Evolutionary conservation across 2,329 filamentous ascomycete species (phyloP).

Genomic region (Aureobasidium sp.): DNA sequence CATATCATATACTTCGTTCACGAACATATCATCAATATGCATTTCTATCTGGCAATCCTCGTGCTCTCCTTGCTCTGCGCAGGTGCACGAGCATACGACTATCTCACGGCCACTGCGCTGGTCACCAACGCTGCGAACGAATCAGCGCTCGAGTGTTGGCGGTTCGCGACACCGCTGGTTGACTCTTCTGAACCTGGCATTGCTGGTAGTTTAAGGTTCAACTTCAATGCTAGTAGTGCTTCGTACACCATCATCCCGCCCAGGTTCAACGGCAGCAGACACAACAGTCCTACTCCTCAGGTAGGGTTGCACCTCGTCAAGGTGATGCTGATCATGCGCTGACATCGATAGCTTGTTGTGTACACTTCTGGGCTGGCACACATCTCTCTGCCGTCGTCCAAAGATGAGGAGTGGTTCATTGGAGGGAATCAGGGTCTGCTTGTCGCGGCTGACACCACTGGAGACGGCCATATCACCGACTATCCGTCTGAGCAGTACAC

Average conservation of each 20-base stretch:
- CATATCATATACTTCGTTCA: neutral
- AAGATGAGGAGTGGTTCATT: slow-evolving; percentile 26
- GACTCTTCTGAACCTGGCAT: slow-evolving; percentile 26
- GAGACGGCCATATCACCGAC: slow-evolving; percentile 27
- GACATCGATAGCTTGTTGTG: slow-evolving; percentile 23
- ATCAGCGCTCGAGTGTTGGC: slow-evolving; percentile 32
- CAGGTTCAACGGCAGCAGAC: slow-evolving; percentile 29
- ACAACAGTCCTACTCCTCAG: slow-evolving; percentile 30
- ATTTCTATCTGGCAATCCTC: neutral
- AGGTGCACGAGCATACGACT: slow-evolving; percentile 12
- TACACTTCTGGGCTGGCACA: slow-evolving; percentile 30
- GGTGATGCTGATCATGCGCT: neutral
- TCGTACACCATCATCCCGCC: slow-evolving; percentile 29
- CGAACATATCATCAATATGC: neutral
- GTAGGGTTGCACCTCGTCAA: slow-evolving; percentile 13
- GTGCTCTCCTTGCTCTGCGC: neutral
- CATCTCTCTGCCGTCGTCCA: slow-evolving; percentile 24
- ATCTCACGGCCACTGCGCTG: slow-evolving; percentile 29
- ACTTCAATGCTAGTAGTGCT: slow-evolving; percentile 24
- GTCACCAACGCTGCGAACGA: slow-evolving; percentile 27
- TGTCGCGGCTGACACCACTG: slow-evolving; percentile 28
- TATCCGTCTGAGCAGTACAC: slow-evolving; percentile 30
- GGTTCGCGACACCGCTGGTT: slow-evolving; percentile 25
- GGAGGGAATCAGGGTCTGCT: slow-evolving; percentile 29
- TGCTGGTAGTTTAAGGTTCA: slow-evolving; percentile 21